Evolutionary conservation across 2,329 filamentous ascomycete genomes (phyloP).

Genomic region (Aspergillus persii): DNA sequence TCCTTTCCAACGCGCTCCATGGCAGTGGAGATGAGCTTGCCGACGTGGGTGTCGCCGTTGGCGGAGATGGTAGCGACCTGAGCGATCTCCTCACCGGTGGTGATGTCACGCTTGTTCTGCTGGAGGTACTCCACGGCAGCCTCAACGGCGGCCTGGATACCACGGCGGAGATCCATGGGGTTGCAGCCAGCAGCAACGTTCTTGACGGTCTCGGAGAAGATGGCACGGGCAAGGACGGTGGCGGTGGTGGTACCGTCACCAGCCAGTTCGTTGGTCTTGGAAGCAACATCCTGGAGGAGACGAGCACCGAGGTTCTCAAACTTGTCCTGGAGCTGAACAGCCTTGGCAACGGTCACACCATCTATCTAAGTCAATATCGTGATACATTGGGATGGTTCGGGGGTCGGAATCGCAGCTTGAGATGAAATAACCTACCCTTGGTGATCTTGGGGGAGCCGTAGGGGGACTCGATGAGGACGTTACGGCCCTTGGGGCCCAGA

Average conservation of each 20-base stretch:
- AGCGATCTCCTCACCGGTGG: slow-evolving; percentile 92
- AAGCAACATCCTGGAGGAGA: slow-evolving; percentile 95
- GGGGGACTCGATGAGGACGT: slow-evolving; percentile 97
- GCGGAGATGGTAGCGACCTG: slow-evolving; percentile 98
- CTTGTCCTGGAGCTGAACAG: slow-evolving; percentile 93
- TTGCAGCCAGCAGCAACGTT: slow-evolving; percentile 99
- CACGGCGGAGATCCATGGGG: slow-evolving; percentile 96
- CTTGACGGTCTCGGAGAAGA: slow-evolving; percentile 99
- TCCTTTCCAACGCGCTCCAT: slow-evolving; percentile 99
- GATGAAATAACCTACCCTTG: slow-evolving; percentile 69
- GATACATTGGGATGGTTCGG: background rate
- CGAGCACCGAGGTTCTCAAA: slow-evolving; percentile 99
- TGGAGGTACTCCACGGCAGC: slow-evolving; percentile 91
- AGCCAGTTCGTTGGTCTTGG: slow-evolving; percentile 98
- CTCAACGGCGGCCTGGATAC: slow-evolving; percentile 94
- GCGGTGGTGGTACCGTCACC: slow-evolving; percentile 98
- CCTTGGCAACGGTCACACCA: slow-evolving; percentile 85
- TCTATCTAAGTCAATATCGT: slow-evolving; percentile 51
- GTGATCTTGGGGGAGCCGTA: slow-evolving; percentile 99
- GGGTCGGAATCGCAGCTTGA: background rate
- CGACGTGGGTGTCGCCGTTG: slow-evolving; percentile 94
- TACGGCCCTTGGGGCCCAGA: slow-evolving; percentile 95
- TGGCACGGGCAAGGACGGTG: slow-evolving; percentile 92
- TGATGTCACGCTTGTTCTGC: slow-evolving; percentile 96
- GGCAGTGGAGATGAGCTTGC: slow-evolving; percentile 91